Percentiles rank a stretch among this genome's conserved stretches.
Evolutionary conservation across 768 basidiomycete genomes (phyloP).

Genomic region (Botryobasidium botryosum): DNA sequence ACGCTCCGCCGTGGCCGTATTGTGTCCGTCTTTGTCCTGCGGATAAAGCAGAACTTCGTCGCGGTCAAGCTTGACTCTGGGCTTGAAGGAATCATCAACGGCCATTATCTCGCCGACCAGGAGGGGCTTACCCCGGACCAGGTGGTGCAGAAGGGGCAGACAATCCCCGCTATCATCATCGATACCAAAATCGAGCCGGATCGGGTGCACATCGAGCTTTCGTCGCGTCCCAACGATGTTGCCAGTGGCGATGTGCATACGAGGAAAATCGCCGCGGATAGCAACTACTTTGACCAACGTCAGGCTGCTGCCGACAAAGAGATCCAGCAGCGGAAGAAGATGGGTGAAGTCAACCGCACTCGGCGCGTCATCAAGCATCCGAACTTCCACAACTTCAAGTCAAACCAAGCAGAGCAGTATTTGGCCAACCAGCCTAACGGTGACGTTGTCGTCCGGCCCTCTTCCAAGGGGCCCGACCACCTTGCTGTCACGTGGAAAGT

Average conservation of each 20-base stretch:
- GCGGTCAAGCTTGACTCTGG: conserved; percentile 81
- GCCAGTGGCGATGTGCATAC: conserved; percentile 42
- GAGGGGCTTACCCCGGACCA: conserved; percentile 30
- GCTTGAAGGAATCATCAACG: conserved; percentile 62
- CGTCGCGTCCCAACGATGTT: conserved; percentile 47
- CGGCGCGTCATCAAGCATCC: conserved; percentile 92
- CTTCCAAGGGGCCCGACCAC: conserved; percentile 85
- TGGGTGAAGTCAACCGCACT: conserved; percentile 60
- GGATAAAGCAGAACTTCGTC: conserved; percentile 34
- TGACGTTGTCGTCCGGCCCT: conserved; percentile 91
- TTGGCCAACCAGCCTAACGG: conserved; percentile 83
- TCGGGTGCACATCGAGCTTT: conserved; percentile 54
- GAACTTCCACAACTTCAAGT: conserved; percentile 92
- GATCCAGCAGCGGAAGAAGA: conserved; percentile 63
- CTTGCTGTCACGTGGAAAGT: conserved; percentile 99
- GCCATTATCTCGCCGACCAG: conserved; percentile 36
- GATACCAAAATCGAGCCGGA: conserved; percentile 49
- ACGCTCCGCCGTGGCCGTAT: conserved; percentile 69
- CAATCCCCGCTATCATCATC: conserved; percentile 63
- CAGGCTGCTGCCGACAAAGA: conserved; percentile 53
- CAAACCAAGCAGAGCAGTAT: conserved; percentile 73
- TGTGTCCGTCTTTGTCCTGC: conserved; percentile 53
- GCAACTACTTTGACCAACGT: conserved; percentile 42
- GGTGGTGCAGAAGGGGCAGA: conserved; percentile 59
- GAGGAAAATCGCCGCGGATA: conserved; percentile 40